A percentile compares a stretch with the other conserved stretches of the same genome.
Conservation (phyloP, 202 grass and related monocot genomes). For the Hordeum pubiflorum region DNA sequence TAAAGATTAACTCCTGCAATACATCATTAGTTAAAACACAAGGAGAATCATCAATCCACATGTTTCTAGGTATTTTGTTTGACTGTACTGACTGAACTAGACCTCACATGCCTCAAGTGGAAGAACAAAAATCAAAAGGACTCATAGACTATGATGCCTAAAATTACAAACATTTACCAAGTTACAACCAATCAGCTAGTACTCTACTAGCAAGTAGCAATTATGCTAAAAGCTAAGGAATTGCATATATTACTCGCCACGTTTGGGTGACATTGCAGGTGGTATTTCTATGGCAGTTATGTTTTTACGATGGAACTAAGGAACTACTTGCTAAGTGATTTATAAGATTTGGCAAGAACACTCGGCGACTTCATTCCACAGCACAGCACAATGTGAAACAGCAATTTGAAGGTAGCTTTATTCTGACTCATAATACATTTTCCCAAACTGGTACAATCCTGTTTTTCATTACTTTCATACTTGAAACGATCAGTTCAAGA, state of each 20-base stretch:
- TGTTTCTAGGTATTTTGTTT: neutral
- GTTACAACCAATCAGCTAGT: neutral
- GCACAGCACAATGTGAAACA: neutral
- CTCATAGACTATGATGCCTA: neutral
- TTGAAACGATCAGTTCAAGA: neutral
- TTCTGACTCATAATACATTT: neutral
- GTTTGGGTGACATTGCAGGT: neutral
- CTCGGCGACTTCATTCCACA: neutral
- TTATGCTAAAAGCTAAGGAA: neutral
- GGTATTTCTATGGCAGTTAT: neutral
- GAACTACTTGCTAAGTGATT: neutral
- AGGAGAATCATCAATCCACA: neutral
- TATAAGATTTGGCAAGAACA: neutral
- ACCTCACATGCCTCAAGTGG: neutral
- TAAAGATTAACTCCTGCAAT: constrained; percentile 68
- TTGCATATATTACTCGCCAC: neutral
- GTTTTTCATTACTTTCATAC: neutral
- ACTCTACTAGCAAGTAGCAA: neutral
- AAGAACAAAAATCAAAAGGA: neutral
- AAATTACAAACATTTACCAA: neutral
- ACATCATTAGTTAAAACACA: constrained; percentile 1
- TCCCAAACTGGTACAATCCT: neutral
- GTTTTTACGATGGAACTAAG: neutral
- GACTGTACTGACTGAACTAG: neutral
- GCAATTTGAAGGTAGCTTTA: neutral